Conservation (phyloP, 2,329 filamentous ascomycete species). For the Fusarium keratoplasticum region DNA sequence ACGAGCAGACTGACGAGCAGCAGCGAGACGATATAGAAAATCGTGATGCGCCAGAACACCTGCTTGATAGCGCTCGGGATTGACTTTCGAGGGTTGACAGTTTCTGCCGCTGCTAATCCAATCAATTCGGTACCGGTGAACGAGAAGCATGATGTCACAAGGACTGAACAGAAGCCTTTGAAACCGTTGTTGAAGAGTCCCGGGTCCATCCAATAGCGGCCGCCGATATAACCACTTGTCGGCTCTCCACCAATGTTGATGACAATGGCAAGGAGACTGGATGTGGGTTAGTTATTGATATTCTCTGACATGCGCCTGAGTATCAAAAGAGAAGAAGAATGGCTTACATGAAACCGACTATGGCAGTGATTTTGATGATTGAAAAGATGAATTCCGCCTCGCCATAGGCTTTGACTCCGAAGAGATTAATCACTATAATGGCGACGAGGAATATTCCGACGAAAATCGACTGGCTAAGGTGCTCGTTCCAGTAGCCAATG, state of each 20-base stretch:
- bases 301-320: not conserved
- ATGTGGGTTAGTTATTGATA: not conserved
- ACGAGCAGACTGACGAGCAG: constrained; percentile 85
- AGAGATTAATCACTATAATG: constrained; percentile 86
- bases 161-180: constrained; percentile 81
- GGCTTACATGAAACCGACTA: constrained; percentile 86
- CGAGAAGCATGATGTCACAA: constrained; percentile 80
- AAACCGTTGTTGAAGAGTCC: constrained; percentile 86
- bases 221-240: constrained; percentile 81
- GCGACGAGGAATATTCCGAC: constrained; percentile 82
- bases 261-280: constrained; percentile 82
- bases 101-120: constrained; percentile 81
- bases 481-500: constrained; percentile 80
- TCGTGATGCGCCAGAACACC: constrained; percentile 91
- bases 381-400: constrained; percentile 91
- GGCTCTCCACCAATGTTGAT: constrained; percentile 85
- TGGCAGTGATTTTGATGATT: constrained; percentile 84
- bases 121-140: constrained; percentile 82
- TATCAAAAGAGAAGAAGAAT: constrained; percentile 40
- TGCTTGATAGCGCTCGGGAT: constrained; percentile 92
- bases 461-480: constrained; percentile 77
- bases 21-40: constrained; percentile 89
- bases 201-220: constrained; percentile 79
- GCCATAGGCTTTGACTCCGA: constrained; percentile 88
- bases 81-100: constrained; percentile 81